Percentiles rank a stretch among this genome's conserved stretches.
Evolutionary conservation across 768 basidiomycete genomes (phyloP).

Genomic region (Mycena olivaceomarginata): DNA sequence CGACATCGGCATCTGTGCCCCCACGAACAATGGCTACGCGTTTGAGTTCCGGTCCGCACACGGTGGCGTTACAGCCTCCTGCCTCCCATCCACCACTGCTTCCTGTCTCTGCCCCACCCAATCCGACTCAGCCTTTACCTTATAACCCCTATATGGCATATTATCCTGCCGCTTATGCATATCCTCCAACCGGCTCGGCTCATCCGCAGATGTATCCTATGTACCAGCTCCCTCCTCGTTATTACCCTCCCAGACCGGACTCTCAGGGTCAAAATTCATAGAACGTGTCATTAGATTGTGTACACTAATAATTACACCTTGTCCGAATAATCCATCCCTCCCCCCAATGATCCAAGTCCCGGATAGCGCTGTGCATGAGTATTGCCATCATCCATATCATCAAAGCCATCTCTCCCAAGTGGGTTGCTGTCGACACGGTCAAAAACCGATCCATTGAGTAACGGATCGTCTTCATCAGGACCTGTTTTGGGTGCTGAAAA

Average conservation of each 20-base stretch:
- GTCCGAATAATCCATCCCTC: conserved; percentile 26
- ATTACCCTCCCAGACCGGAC: conserved; percentile 4
- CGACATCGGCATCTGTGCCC: background rate
- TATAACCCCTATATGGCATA: background rate
- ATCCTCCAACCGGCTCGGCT: background rate
- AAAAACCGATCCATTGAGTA: conserved; percentile 19
- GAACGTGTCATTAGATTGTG: background rate
- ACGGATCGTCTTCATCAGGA: background rate
- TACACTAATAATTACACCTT: background rate
- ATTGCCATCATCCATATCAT: conserved; percentile 22
- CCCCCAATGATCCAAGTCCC: conserved; percentile 24
- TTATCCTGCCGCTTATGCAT: background rate
- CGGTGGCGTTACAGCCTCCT: background rate
- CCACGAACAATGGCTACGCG: conserved; percentile 5
- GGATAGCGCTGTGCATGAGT: conserved; percentile 23
- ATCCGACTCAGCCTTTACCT: background rate
- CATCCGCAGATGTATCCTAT: conserved; percentile 12
- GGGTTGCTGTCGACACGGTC: conserved; percentile 17
- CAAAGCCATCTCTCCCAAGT: conserved; percentile 16
- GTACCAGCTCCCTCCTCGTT: conserved; percentile 13
- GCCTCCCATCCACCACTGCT: background rate
- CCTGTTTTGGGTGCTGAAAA: background rate
- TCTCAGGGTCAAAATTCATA: background rate
- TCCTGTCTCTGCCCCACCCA: background rate
- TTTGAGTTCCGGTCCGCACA: background rate